Evolutionary conservation across 805 yeast species (phyloP).

Genomic region (Henningerozyma blattae): DNA sequence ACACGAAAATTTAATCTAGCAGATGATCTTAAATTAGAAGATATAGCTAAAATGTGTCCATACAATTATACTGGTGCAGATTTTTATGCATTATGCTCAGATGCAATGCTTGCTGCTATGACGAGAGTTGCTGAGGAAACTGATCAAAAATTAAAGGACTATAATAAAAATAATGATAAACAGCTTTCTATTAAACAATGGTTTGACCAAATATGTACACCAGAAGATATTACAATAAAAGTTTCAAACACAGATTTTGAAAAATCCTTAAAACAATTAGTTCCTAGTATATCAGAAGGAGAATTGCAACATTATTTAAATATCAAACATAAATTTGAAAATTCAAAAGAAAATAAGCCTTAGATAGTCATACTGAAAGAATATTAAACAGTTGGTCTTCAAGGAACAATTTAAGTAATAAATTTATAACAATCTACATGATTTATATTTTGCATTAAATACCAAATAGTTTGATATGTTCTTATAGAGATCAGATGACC

Average conservation of each 20-base stretch:
- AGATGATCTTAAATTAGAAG: slow-evolving; percentile 43
- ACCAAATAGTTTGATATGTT: too few species aligned
- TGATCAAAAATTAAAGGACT: slow-evolving; percentile 47
- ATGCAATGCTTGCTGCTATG: slow-evolving; percentile 95
- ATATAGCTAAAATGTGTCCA: slow-evolving; percentile 61
- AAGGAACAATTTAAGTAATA: too few species aligned
- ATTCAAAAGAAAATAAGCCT: slow-evolving; percentile 1
- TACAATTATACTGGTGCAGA: slow-evolving; percentile 97
- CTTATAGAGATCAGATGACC: too few species aligned
- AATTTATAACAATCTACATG: too few species aligned
- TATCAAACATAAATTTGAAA: slow-evolving; percentile 71
- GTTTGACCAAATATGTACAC: slow-evolving; percentile 73
- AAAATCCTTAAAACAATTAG: slow-evolving; percentile 59
- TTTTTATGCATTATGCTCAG: slow-evolving; percentile 90
- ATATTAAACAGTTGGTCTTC: too few species aligned
- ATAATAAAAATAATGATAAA: slow-evolving; percentile 34
- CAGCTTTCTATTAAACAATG: slow-evolving; percentile 67
- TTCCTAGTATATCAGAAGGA: slow-evolving; percentile 79
- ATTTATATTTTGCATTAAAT: too few species aligned
- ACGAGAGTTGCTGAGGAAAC: slow-evolving; percentile 71
- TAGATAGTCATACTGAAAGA: too few species aligned
- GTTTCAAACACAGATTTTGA: slow-evolving; percentile 65
- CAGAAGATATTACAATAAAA: slow-evolving; percentile 52
- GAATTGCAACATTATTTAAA: slow-evolving; percentile 73
- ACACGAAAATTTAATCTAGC: slow-evolving; percentile 69